A percentile compares a stretch with the other conserved stretches of the same genome.
phyloP scores from a whole-genome alignment of 306 rosid species.

The Comarum palustre region DNA sequence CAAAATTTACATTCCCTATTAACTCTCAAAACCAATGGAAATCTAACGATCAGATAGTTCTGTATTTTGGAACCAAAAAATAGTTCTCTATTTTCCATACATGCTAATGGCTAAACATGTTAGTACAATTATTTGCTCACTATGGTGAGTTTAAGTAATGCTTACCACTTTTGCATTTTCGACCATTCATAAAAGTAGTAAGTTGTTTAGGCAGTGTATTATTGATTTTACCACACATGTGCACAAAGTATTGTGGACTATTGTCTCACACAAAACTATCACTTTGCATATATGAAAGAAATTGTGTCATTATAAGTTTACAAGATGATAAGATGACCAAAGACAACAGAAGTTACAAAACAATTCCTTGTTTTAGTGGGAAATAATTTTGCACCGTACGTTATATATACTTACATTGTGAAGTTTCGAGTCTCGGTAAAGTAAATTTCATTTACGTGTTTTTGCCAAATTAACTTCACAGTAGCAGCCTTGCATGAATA shows the following conservation, averaged over 20 bases:
- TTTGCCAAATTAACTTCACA: neutral
- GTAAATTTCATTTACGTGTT: neutral
- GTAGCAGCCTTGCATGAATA: neutral
- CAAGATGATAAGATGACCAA: no score
- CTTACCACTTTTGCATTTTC: neutral
- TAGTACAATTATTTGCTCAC: neutral
- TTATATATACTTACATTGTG: neutral
- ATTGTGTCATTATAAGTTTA: no score
- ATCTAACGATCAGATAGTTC: neutral
- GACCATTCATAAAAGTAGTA: neutral
- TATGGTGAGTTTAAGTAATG: neutral
- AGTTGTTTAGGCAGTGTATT: neutral
- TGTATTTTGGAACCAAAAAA: no score
- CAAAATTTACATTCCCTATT: neutral
- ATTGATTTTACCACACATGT: neutral
- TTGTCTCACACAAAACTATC: neutral
- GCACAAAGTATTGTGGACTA: neutral
- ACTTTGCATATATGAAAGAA: no score
- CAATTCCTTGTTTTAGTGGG: no score
- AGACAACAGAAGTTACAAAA: no score
- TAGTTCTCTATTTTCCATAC: no score
- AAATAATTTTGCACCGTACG: no score
- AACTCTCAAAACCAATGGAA: neutral
- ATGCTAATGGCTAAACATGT: neutral
- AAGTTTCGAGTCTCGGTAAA: neutral